phyloP scores from a whole-genome alignment of 2,329 filamentous ascomycete species.

The Microdochium paspali region DNA sequence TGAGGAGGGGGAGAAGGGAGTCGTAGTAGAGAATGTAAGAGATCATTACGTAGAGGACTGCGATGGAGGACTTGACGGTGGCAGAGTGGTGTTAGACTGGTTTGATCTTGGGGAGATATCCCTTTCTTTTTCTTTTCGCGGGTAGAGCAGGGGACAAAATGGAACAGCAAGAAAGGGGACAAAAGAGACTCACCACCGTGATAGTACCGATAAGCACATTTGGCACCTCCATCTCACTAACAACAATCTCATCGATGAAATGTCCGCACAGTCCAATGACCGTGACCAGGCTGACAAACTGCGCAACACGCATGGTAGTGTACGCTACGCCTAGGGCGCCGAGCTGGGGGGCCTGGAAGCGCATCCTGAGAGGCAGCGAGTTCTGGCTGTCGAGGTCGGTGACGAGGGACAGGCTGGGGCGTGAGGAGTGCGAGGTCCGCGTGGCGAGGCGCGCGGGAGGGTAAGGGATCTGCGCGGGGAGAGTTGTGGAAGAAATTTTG shows the following conservation, averaged over 20 bases:
- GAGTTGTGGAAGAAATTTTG: slow-evolving; percentile 20
- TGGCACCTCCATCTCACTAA: slow-evolving; percentile 55
- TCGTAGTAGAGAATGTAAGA: slow-evolving; percentile 77
- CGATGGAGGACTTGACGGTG: slow-evolving; percentile 60
- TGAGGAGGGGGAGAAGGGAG: slow-evolving; percentile 63
- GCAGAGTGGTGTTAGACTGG: background rate
- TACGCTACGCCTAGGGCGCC: slow-evolving; percentile 74
- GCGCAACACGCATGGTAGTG: slow-evolving; percentile 60
- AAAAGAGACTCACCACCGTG: slow-evolving; percentile 56
- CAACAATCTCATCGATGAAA: slow-evolving; percentile 70
- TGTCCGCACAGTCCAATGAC: slow-evolving; percentile 75
- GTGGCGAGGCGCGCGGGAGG: slow-evolving; percentile 30
- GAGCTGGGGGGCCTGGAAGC: slow-evolving; percentile 38
- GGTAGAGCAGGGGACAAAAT: background rate
- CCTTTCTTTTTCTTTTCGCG: background rate
- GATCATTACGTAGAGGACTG: slow-evolving; percentile 69
- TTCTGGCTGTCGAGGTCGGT: slow-evolving; percentile 22
- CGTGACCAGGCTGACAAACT: slow-evolving; percentile 61
- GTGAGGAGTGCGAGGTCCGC: slow-evolving; percentile 25
- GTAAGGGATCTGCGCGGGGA: slow-evolving; percentile 25
- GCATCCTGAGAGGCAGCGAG: slow-evolving; percentile 31
- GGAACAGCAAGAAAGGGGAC: too few species aligned
- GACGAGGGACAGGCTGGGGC: slow-evolving; percentile 31
- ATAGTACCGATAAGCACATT: slow-evolving; percentile 69
- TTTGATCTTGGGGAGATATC: background rate